These are phyloP conservation scores for Hymenotorrendiella dingleyae DNA, from an alignment of 2,329 filamentous ascomycete genomes.

Conservation along the genomic window DNA sequence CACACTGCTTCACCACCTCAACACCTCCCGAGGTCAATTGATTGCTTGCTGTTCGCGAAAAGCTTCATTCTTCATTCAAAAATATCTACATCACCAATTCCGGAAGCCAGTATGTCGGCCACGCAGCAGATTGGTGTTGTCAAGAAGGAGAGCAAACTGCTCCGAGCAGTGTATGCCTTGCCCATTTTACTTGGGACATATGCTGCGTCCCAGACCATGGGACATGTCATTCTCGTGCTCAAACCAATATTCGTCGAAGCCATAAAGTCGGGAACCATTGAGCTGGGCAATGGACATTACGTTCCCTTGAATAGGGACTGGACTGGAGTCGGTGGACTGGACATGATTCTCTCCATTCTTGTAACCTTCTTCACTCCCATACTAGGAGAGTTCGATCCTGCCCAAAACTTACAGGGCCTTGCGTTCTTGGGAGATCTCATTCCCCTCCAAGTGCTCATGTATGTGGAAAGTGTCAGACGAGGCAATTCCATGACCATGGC, in stretches of 20 bases:
- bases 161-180: slow-evolving; percentile 21
- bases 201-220: slow-evolving; percentile 14
- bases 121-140: slow-evolving; percentile 22
- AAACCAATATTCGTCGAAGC: not conserved
- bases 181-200: slow-evolving; percentile 16
- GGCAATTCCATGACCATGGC: slow-evolving; percentile 27
- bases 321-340: slow-evolving; percentile 14
- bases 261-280: not conserved
- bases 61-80: not conserved
- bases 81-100: not conserved
- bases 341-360: slow-evolving; percentile 16
- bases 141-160: slow-evolving; percentile 23
- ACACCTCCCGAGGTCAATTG: too few relatives aligned
- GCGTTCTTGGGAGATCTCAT: slow-evolving; percentile 26
- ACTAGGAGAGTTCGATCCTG: slow-evolving; percentile 14
- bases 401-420: slow-evolving; percentile 18
- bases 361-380: slow-evolving; percentile 20
- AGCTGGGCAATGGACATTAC: not conserved
- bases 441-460: slow-evolving; percentile 27
- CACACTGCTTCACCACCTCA: not conserved
- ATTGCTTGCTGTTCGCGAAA: too few relatives aligned
- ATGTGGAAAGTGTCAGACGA: slow-evolving; percentile 26
- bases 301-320: slow-evolving; percentile 12
- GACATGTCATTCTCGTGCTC: not conserved
- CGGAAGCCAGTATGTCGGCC: not conserved